Conservation (phyloP, 495 filamentous ascomycete species). For the Xylaria intraflava region DNA sequence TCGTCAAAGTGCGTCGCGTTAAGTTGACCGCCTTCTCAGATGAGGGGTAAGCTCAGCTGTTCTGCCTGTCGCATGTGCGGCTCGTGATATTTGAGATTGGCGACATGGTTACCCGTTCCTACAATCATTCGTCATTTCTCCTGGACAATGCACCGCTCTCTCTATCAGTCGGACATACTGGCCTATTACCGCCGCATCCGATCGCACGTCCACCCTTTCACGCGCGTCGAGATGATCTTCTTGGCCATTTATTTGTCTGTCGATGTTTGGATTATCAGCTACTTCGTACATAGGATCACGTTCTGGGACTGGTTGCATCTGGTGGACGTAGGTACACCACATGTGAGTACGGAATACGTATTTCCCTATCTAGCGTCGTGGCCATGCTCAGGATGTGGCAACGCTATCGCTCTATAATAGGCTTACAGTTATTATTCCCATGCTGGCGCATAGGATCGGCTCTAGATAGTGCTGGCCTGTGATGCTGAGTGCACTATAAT, state of each 20-base stretch:
- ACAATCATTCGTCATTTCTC: background rate
- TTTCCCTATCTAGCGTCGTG: no score
- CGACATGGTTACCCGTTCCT: background rate
- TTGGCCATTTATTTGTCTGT: background rate
- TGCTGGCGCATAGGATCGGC: background rate
- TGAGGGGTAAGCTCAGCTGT: constrained; percentile 6
- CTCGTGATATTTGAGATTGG: background rate
- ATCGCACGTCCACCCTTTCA: background rate
- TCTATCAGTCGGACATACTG: background rate
- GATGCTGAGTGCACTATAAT: background rate
- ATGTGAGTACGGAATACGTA: no score
- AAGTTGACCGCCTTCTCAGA: background rate
- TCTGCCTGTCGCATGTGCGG: background rate
- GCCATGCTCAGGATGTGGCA: background rate
- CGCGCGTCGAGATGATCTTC: background rate
- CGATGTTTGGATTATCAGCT: background rate
- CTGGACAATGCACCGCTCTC: background rate
- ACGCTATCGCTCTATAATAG: background rate
- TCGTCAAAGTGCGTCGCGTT: background rate
- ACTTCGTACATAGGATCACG: no score
- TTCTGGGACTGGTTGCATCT: background rate
- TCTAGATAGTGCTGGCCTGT: background rate
- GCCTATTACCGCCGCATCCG: background rate
- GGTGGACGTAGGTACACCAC: background rate
- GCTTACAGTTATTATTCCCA: background rate